Evolutionary conservation across 257 asterid species (phyloP), one percentile per base, ranked within the genome.

Genomic region (Cruciata laevipes): DNA sequence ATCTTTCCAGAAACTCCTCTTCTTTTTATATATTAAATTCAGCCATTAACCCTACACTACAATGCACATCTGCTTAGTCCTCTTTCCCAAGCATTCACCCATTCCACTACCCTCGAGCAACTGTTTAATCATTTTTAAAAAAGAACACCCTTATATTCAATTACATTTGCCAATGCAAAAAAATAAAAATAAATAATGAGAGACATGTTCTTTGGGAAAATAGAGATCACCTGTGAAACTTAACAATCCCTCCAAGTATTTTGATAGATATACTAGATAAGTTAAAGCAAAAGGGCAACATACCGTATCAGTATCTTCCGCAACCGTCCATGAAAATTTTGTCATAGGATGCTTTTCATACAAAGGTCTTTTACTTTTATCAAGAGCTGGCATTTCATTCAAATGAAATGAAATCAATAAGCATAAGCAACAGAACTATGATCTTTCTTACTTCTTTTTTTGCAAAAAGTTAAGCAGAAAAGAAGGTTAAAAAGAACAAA

Each of bases 341-440:
- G 95, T 82, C 99, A 90, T 94, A 7, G 99, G 97, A 82, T 90
- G 99, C 83, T 94, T 94, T 60, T 85, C 90, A 61, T 94, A 90
- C 78, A 88, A 77, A 69, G 99, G 99, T 61, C 85, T 78, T 77
- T 81, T 87, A 75, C 87, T 85, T 73, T 88, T 90, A 37, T 87
- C 97, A 63, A 94, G 96, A 72, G 89, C 99, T 94, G 83, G 63
- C 55, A 83, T 67, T 56, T 75, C 38, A 61, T 71, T 49, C 10
- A 65, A 44, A 76, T 66, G 76, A 37, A 37, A 47, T 49, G 33
- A 65, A 56, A 61, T 74, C 58, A 84, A 58, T 44, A 62, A 62
- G n/a, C 51, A 56, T 24, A 24, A 55, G 47, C n/a, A 24, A 9
- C 24, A 31, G 65, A 44, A n/a, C 7, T 68, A 42, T 23, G 31